These are phyloP conservation scores for Pisolithus microcarpus DNA, from an alignment of 768 basidiomycete genomes.

Conservation along the genomic window DNA sequence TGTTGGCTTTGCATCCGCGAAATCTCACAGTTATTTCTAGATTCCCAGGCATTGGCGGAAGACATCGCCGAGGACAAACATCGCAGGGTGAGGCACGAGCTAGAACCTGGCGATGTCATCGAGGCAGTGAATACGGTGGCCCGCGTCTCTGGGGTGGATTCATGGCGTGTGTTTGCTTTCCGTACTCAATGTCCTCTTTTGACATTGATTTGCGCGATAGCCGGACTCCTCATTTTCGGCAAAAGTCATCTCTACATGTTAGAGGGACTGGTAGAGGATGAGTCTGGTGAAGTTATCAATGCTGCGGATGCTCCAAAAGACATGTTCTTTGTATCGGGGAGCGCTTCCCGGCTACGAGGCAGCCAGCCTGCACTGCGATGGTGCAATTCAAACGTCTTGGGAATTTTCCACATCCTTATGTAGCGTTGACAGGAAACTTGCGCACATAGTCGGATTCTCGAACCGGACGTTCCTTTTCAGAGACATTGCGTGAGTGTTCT, in stretches of 20 bases:
- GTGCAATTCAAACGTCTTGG: constrained; percentile 34
- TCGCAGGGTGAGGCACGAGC: constrained; percentile 75
- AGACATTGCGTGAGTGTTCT: constrained; percentile 70
- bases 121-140: constrained; percentile 84
- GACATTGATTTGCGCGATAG: constrained; percentile 30
- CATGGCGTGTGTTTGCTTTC: constrained; percentile 60
- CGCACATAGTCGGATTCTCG: constrained; percentile 69
- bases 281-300: constrained; percentile 85
- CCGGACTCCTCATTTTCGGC: constrained; percentile 85
- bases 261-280: constrained; percentile 81
- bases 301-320: constrained; percentile 78
- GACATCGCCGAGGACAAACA: constrained; percentile 86
- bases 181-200: not conserved
- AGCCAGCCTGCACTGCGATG: constrained; percentile 78
- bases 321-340: constrained; percentile 79
- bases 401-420: constrained; percentile 2
- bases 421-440: constrained; percentile 52
- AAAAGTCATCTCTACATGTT: constrained; percentile 82
- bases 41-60: constrained; percentile 58
- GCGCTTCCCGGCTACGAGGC: constrained; percentile 71
- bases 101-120: constrained; percentile 86
- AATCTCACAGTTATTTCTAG: not conserved
- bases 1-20: not conserved
- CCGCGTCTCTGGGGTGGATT: constrained; percentile 84
- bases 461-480: constrained; percentile 85